Evolutionary conservation across 2,329 filamentous ascomycete genomes (phyloP).

Genomic region (Pseudonectria buxi): DNA sequence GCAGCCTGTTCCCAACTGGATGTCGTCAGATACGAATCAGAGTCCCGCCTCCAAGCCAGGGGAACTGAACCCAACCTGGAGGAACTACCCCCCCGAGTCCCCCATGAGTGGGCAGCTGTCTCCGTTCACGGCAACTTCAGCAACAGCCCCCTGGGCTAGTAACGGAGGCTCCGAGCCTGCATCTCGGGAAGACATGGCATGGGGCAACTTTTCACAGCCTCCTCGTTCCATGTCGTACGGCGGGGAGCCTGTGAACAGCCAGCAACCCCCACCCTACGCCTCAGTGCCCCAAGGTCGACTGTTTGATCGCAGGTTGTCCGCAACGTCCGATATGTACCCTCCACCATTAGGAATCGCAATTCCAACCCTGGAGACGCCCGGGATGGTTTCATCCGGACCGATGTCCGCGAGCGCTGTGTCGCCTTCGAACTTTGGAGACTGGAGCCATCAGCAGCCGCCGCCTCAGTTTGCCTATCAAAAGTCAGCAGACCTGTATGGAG

Average conservation of each 20-base stretch:
- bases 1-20: slow-evolving; percentile 37
- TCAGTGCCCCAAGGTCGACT: slow-evolving; percentile 31
- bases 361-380: slow-evolving; percentile 29
- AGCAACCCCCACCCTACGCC: slow-evolving; percentile 33
- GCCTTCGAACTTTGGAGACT: slow-evolving; percentile 33
- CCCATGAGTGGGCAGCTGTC: slow-evolving; percentile 45
- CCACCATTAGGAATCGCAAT: slow-evolving; percentile 32
- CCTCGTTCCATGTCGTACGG: slow-evolving; percentile 44
- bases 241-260: slow-evolving; percentile 32
- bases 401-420: slow-evolving; percentile 34
- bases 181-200: slow-evolving; percentile 38
- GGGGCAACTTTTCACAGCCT: slow-evolving; percentile 36
- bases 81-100: slow-evolving; percentile 42
- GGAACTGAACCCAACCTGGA: slow-evolving; percentile 41
- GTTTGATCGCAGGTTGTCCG: slow-evolving; percentile 38
- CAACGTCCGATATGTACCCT: slow-evolving; percentile 39
- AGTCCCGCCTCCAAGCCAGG: slow-evolving; percentile 34
- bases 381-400: slow-evolving; percentile 22
- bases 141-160: slow-evolving; percentile 37
- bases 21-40: slow-evolving; percentile 35
- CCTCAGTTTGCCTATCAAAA: slow-evolving; percentile 29
- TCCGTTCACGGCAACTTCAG: slow-evolving; percentile 39
- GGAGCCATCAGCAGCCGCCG: slow-evolving; percentile 37
- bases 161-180: slow-evolving; percentile 29
- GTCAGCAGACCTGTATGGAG: slow-evolving; percentile 30